These are phyloP conservation scores for Phlebiopsis gigantea DNA, from an alignment of 768 basidiomycete genomes.

Conservation along the genomic window DNA sequence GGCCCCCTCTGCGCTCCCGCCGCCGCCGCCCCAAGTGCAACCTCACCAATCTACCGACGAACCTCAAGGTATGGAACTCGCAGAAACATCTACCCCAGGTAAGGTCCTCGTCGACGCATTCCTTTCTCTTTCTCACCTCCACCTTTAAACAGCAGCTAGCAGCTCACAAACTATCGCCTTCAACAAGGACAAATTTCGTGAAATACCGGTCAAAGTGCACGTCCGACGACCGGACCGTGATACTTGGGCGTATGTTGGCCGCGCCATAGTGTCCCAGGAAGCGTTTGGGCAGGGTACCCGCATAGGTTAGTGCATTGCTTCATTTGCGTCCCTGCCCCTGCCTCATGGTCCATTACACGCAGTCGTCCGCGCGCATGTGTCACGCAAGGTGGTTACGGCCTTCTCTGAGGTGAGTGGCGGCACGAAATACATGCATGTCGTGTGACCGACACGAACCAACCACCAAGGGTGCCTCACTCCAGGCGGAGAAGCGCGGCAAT, in stretches of 20 bases:
- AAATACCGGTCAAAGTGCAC: conserved; percentile 82
- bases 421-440: conserved; percentile 3
- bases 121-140: conserved; percentile 2
- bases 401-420: conserved; percentile 59
- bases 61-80: conserved; percentile 9
- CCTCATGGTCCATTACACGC: conserved; percentile 12
- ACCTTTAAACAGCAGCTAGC: not conserved
- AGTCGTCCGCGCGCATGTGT: conserved; percentile 63
- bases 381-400: conserved; percentile 61
- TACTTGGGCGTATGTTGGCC: conserved; percentile 77
- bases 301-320: conserved; percentile 52
- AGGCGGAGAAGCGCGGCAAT: conserved; percentile 84
- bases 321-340: not conserved
- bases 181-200: conserved; percentile 54
- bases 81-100: not conserved
- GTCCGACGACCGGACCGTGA: conserved; percentile 75
- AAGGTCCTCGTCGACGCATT: not conserved
- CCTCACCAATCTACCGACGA: conserved; percentile 6
- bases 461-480: conserved; percentile 45
- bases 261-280: conserved; percentile 74
- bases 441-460: conserved; percentile 8
- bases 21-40: conserved; percentile 11
- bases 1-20: conserved; percentile 2
- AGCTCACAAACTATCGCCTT: not conserved
- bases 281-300: conserved; percentile 70